These are phyloP conservation scores for Phytophthora cajani DNA, from an alignment of 352 stramenopile genomes.

Conservation along the genomic window DNA sequence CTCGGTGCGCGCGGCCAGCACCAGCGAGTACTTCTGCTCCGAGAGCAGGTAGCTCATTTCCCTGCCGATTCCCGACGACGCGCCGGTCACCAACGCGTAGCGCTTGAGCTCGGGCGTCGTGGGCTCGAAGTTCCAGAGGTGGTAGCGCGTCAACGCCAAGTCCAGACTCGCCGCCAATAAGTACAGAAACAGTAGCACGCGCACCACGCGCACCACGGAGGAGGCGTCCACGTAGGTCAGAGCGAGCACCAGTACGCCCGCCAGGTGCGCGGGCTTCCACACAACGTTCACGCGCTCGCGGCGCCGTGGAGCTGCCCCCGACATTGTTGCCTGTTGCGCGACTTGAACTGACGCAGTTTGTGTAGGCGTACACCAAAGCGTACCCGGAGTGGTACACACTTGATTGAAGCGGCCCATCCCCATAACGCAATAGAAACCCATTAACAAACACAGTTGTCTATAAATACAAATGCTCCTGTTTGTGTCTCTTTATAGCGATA, in stretches of 20 bases:
- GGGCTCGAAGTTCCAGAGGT: slow-evolving; percentile 66
- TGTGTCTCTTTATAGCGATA: not conserved
- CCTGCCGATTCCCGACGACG: slow-evolving; percentile 70
- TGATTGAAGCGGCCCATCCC: slow-evolving; percentile 15
- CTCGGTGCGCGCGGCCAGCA: slow-evolving; percentile 69
- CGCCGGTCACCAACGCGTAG: slow-evolving; percentile 79
- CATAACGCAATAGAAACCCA: slow-evolving; percentile 5
- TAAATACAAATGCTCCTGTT: too few relatives aligned
- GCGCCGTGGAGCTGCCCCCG: slow-evolving; percentile 8
- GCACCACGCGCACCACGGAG: slow-evolving; percentile 46
- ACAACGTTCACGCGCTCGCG: slow-evolving; percentile 46
- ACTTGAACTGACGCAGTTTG: slow-evolving; percentile 10
- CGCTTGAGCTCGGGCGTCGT: slow-evolving; percentile 56
- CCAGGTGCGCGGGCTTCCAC: slow-evolving; percentile 54
- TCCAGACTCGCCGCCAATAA: slow-evolving; percentile 64
- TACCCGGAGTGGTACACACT: slow-evolving; percentile 4
- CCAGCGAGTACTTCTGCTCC: slow-evolving; percentile 81
- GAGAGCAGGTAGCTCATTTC: slow-evolving; percentile 85
- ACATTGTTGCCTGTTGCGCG: slow-evolving; percentile 16
- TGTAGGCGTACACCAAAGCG: not conserved
- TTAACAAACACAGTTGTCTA: not conserved
- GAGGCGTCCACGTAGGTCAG: slow-evolving; percentile 52
- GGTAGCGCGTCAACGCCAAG: slow-evolving; percentile 69
- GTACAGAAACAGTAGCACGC: slow-evolving; percentile 57
- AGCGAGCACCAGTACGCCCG: slow-evolving; percentile 56